Evolutionary conservation across 352 stramenopile species (phyloP), one percentile per base, ranked within the genome.

Genomic region (Globisporangium echinulatum): DNA sequence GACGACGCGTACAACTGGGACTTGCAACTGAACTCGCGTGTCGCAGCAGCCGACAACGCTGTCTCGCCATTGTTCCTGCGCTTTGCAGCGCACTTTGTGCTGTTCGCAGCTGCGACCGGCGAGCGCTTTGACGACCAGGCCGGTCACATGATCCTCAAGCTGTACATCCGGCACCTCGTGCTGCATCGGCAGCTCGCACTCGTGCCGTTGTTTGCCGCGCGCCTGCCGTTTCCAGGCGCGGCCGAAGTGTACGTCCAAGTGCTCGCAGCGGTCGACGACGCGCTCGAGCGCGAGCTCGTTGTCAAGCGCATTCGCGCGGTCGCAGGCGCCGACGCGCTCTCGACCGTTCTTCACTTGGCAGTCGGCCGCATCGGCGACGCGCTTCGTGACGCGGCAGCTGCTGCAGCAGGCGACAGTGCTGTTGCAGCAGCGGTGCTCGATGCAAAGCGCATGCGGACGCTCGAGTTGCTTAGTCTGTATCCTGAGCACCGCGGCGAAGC

Each of bases 91-190:
- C 85, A 94, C 61, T 92, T 94, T 52, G 73, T 91, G 15, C 69
- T 92, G 44, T 91, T 93, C 38, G 72, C 83, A 6, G 59, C 62
- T 17, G 87, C 85, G 59, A 92, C 83, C 40, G 79, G 75, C 8
- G 81, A 92, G 51, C 66, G 62, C 7, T 88, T 88, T 46, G 78
- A 91, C 49, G 71, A 80, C 38, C 62, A 74, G 39, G 75, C 80
- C 3, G 76, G 76, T 17, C 79, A 92, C 62, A 88, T 90, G 71
- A 90, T 92, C 62, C 50, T 91, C 14, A 92, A 92, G 63, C 59
- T 80, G 17, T 94, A 94, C 57, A 87, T 94, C 59, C 79, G 85
- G 0, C 82, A 94, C 54, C 61, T 94, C 19, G 79, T 92, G 36
- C 86, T 91, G 67, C 82, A 92, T 33, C 72, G 72, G 2, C 82